Evolutionary conservation across 129 eudicot genomes (phyloP).

Genomic region (Arctium minus): DNA sequence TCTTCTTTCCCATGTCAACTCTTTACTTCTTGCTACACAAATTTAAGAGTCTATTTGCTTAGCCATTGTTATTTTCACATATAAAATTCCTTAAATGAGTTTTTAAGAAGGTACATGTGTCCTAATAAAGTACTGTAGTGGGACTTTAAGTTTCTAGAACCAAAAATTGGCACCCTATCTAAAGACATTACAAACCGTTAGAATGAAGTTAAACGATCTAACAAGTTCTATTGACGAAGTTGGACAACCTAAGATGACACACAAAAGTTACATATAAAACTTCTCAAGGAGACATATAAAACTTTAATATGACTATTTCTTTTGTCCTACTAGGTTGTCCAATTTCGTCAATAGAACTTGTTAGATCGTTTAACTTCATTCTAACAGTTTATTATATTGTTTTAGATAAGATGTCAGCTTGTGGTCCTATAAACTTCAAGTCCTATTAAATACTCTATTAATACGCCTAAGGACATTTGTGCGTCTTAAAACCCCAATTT

Average conservation of each 20-base stretch:
- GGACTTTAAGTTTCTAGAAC: neutral
- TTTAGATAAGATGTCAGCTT: neutral
- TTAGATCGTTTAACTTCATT: neutral
- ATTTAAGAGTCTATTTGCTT: neutral
- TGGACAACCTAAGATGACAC: neutral
- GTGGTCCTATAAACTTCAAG: neutral
- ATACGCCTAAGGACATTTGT: neutral
- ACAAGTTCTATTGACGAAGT: neutral
- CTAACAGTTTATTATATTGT: neutral
- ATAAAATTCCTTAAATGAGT: neutral
- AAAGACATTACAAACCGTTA: neutral
- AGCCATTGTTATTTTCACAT: neutral
- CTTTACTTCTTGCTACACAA: constrained; percentile 24
- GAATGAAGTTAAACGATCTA: neutral
- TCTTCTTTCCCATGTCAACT: constrained; percentile 53
- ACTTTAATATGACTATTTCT: neutral
- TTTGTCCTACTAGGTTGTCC: neutral
- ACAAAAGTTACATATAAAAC: neutral
- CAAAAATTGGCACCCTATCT: neutral
- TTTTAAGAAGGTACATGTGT: neutral
- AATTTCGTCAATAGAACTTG: neutral
- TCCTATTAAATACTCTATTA: neutral
- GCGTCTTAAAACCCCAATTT: neutral
- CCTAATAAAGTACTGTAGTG: neutral
- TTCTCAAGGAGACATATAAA: neutral